Percentiles rank a stretch among this genome's conserved stretches.
Conservation (phyloP, 1,284 basidiomycete species). For the Cryptococcus deneoformans region DNA sequence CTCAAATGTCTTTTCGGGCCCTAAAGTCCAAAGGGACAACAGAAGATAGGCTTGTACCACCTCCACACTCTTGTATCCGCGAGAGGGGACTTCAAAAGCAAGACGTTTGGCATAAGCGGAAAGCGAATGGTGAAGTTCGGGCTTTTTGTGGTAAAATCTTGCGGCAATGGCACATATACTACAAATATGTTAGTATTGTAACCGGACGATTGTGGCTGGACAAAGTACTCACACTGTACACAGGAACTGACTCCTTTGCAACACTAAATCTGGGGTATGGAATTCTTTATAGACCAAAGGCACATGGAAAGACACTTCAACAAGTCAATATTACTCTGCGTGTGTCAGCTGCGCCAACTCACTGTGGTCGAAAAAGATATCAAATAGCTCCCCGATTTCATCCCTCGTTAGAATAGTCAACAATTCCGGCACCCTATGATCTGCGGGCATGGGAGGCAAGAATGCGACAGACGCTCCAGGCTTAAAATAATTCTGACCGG, state of each 20-base stretch:
- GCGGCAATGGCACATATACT: slow-evolving; percentile 84
- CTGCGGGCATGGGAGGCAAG: slow-evolving; percentile 3
- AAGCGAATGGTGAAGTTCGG: slow-evolving; percentile 77
- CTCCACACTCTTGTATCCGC: slow-evolving; percentile 90
- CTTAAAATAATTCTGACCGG: slow-evolving; percentile 89
- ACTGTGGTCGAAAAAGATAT: slow-evolving; percentile 65
- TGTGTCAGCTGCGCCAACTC: slow-evolving; percentile 10
- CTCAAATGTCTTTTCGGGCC: slow-evolving; percentile 91
- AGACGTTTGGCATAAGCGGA: slow-evolving; percentile 83
- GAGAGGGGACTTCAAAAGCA: slow-evolving; percentile 76
- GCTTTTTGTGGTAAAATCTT: slow-evolving; percentile 79
- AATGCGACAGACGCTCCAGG: slow-evolving; percentile 64
- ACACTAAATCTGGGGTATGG: slow-evolving; percentile 87
- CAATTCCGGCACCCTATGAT: slow-evolving; percentile 65
- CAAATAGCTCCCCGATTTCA: slow-evolving; percentile 84
- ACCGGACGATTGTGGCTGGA: not conserved
- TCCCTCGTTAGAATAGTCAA: slow-evolving; percentile 76
- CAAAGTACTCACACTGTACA: slow-evolving; percentile 73
- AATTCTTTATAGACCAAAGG: slow-evolving; percentile 73
- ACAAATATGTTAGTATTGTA: not conserved
- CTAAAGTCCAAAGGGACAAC: slow-evolving; percentile 77
- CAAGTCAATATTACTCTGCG: not conserved
- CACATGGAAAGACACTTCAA: slow-evolving; percentile 41
- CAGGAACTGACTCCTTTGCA: slow-evolving; percentile 86
- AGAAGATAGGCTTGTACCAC: slow-evolving; percentile 88